These are phyloP conservation scores for Cladophialophora psammophila DNA, from an alignment of 2,329 filamentous ascomycete genomes.

Conservation along the genomic window DNA sequence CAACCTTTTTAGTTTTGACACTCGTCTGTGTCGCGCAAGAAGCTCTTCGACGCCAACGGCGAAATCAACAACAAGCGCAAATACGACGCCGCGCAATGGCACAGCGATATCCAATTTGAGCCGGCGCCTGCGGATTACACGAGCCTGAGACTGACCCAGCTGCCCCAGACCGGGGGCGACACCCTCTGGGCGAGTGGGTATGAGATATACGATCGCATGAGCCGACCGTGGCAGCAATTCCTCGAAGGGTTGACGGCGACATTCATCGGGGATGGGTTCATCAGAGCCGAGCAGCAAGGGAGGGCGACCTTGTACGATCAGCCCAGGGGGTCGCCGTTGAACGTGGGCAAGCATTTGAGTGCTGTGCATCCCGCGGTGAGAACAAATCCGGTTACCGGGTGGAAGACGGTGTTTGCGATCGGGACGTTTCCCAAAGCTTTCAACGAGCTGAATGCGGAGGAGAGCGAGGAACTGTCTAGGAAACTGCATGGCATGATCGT, in stretches of 20 bases:
- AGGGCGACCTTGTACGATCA: slow-evolving; percentile 50
- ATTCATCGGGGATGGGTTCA: slow-evolving; percentile 60
- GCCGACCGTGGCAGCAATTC: slow-evolving; percentile 61
- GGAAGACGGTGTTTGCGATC: slow-evolving; percentile 63
- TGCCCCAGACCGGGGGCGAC: slow-evolving; percentile 64
- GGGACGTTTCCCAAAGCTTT: slow-evolving; percentile 52
- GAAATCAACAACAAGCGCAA: slow-evolving; percentile 47
- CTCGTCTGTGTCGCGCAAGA: slow-evolving; percentile 62
- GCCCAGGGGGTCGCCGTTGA: slow-evolving; percentile 61
- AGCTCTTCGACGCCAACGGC: slow-evolving; percentile 48
- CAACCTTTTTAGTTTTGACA: no score
- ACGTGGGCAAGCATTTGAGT: slow-evolving; percentile 60
- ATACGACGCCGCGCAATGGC: slow-evolving; percentile 58
- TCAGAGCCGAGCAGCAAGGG: slow-evolving; percentile 51
- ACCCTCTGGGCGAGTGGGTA: slow-evolving; percentile 73
- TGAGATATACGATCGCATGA: slow-evolving; percentile 69
- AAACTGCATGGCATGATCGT: slow-evolving; percentile 53
- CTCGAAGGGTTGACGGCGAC: slow-evolving; percentile 66
- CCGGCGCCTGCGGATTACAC: slow-evolving; percentile 69
- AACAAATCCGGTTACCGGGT: slow-evolving; percentile 70
- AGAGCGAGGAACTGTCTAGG: slow-evolving; percentile 53
- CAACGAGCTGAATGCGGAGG: slow-evolving; percentile 54
- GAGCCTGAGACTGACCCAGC: slow-evolving; percentile 62
- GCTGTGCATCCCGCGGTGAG: slow-evolving; percentile 65
- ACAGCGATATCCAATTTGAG: slow-evolving; percentile 71